Evolutionary conservation across 306 rosid genomes (phyloP), one percentile per base, ranked within the genome.

Genomic region (Oemleria cerasiformis): DNA sequence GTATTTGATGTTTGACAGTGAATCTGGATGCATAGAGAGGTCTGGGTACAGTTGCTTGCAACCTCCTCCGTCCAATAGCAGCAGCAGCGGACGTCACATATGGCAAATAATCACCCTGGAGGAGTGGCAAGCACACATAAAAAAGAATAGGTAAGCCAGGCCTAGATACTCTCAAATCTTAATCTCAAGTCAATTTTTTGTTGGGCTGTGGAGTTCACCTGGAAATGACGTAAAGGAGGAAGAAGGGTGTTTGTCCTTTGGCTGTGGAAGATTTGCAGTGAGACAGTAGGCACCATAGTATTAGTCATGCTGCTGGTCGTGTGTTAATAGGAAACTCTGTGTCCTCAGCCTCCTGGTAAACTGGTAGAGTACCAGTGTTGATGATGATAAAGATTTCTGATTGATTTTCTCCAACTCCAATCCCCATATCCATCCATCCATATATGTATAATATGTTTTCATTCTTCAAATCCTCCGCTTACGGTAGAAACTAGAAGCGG

Each of bases 221-320:
- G 88, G 56, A 79, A 20, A 63, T 70, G 84, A 71, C n/a, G 77
- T 49, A 73, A 60, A 40, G 58, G 78, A n/a, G 78, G 65, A 73
- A 9, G 67, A 15, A 41, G 70, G 40, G 41, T 63, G 64, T n/a
- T 57, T 76, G 50, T 63, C 63, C 36, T 30, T 5, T 82, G 84
- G 70, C 55, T 73, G 15, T 80, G 83, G 61, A 84, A 23, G 49
- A 79, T 39, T 16, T 82, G 88, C 55, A 75, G 70, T 43, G 88
- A 79, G 40, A 78, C 73, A 45, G 82, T 63, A 19, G 53, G 6
- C 62, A n/a, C 50, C 5, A 36, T 11, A 15, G 9, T 53, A n/a
- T 5, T 17, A 13, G 17, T 44, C 13, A 8, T 44, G 1, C 30
- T 56, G 61, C 36, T 1, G 20, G n/a, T 16, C 7, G 16, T 50